phyloP scores from a whole-genome alignment of 2,329 filamentous ascomycete species.

The Penicillium concentricum region DNA sequence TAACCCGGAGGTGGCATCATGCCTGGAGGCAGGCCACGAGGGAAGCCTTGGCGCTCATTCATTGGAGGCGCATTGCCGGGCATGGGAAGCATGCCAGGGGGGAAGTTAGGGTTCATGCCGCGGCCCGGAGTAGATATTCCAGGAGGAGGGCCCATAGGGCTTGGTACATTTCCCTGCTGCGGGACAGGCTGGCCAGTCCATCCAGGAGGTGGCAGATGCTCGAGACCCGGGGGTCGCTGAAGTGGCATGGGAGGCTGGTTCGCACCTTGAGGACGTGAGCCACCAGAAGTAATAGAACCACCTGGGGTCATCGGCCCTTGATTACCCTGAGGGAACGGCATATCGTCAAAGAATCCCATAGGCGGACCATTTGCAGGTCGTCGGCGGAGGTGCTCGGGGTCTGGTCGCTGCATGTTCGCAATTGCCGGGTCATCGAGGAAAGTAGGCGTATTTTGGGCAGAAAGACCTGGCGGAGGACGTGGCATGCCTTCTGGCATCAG shows the following conservation, averaged over 20 bases:
- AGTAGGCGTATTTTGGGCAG: slow-evolving; percentile 35
- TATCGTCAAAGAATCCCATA: slow-evolving; percentile 43
- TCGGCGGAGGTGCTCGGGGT: slow-evolving; percentile 38
- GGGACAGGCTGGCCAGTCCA: slow-evolving; percentile 39
- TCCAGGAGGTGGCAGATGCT: slow-evolving; percentile 42
- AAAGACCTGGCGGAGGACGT: slow-evolving; percentile 36
- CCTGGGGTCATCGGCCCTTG: slow-evolving; percentile 38
- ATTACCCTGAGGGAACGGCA: slow-evolving; percentile 36
- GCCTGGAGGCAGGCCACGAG: slow-evolving; percentile 43
- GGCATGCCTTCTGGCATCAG: slow-evolving; percentile 39
- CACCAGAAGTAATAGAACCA: slow-evolving; percentile 37
- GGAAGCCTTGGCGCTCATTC: slow-evolving; percentile 39
- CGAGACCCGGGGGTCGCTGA: slow-evolving; percentile 46
- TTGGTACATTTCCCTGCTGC: slow-evolving; percentile 35
- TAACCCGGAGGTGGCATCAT: slow-evolving; percentile 49
- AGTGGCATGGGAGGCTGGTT: slow-evolving; percentile 40
- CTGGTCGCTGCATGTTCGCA: slow-evolving; percentile 42
- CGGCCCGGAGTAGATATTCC: slow-evolving; percentile 40
- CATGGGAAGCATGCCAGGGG: slow-evolving; percentile 44
- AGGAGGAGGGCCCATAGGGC: slow-evolving; percentile 39
- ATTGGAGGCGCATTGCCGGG: slow-evolving; percentile 28
- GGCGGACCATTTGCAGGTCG: slow-evolving; percentile 40
- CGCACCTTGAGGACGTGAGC: slow-evolving; percentile 34
- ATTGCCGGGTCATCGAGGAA: slow-evolving; percentile 47
- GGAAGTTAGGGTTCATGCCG: slow-evolving; percentile 40